Evolutionary conservation across 2,329 filamentous ascomycete species (phyloP).

Genomic region (Apiospora aurea): DNA sequence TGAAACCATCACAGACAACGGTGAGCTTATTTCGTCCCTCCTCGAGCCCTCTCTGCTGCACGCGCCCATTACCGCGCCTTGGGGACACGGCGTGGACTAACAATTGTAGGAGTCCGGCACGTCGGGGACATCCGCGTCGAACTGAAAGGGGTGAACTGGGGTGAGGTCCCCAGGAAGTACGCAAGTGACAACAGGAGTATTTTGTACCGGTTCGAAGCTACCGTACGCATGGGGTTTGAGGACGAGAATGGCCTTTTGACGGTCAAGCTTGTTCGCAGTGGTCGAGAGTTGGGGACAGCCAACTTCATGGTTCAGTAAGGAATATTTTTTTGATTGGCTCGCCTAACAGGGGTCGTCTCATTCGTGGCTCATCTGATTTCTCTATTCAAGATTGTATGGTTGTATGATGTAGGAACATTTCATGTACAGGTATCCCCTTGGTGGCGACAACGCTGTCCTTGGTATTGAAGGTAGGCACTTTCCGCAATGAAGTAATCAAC

Average conservation of each 20-base stretch:
- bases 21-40: neutral
- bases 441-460: too few species aligned
- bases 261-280: neutral
- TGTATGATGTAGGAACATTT: too few species aligned
- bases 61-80: too few species aligned
- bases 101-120: neutral
- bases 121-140: neutral
- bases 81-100: neutral
- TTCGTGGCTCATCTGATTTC: too few species aligned
- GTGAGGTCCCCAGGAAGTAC: neutral
- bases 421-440: too few species aligned
- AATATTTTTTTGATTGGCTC: too few species aligned
- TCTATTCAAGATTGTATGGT: too few species aligned
- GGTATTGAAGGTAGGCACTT: too few species aligned
- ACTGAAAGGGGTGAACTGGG: slow-evolving; percentile 1
- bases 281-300: neutral
- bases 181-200: neutral
- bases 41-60: neutral
- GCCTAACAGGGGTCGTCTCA: too few species aligned
- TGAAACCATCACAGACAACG: neutral
- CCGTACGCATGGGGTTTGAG: neutral
- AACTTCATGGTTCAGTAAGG: neutral
- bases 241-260: neutral
- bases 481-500: too few species aligned
- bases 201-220: neutral